Percentiles rank a stretch among this genome's conserved stretches.
phyloP scores from a whole-genome alignment of 2,329 filamentous ascomycete species.

The Cercospora janseana region DNA sequence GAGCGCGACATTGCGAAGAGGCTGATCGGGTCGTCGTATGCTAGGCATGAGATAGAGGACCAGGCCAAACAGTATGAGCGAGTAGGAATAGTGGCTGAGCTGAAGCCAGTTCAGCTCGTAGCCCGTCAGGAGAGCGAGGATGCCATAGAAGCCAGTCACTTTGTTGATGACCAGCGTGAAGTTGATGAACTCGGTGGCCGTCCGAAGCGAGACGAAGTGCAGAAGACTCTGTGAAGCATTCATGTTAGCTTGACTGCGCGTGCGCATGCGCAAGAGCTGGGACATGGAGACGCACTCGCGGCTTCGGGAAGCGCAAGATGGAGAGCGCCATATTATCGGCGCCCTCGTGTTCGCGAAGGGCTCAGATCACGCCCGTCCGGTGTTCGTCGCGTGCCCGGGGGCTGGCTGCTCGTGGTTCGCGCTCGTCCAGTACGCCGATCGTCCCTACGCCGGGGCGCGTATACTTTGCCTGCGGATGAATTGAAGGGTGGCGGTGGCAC shows the following conservation, averaged over 20 bases:
- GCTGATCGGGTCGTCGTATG: slow-evolving; percentile 55
- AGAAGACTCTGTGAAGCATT: slow-evolving; percentile 66
- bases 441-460: neutral
- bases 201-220: slow-evolving; percentile 80
- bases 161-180: slow-evolving; percentile 87
- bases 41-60: slow-evolving; percentile 72
- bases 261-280: neutral
- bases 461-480: neutral
- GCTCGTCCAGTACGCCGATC: neutral
- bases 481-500: slow-evolving; percentile 2
- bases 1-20: slow-evolving; percentile 75
- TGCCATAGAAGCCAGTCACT: slow-evolving; percentile 82
- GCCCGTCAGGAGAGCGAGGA: slow-evolving; percentile 85
- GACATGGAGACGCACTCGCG: slow-evolving; percentile 11
- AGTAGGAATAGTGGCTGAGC: slow-evolving; percentile 89
- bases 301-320: slow-evolving; percentile 20
- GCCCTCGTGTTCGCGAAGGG: neutral
- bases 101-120: slow-evolving; percentile 79
- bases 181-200: slow-evolving; percentile 80
- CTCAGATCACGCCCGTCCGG: neutral
- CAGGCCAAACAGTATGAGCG: slow-evolving; percentile 66
- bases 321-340: slow-evolving; percentile 14
- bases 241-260: slow-evolving; percentile 1
- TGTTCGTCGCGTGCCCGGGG: slow-evolving; percentile 9
- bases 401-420: neutral